Evolutionary conservation across 2,329 filamentous ascomycete species (phyloP), one percentile per base, ranked within the genome.

Genomic region (Lecanicillium sp.): DNA sequence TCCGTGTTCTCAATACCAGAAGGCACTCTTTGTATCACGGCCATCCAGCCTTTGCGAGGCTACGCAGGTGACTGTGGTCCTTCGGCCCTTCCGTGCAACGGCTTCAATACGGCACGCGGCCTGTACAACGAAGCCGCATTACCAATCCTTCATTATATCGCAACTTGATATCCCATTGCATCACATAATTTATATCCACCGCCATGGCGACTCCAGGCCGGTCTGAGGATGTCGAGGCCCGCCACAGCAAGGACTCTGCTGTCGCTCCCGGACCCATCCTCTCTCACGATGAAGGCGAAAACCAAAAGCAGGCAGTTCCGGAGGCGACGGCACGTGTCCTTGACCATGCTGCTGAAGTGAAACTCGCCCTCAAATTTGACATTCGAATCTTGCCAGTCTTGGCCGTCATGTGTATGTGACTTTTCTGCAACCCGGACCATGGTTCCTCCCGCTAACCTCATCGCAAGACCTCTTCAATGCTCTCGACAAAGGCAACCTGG

Each of bases 281-380:
- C 17, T 41, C 39, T n/a, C 29, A 41, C 30, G 44, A 45, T 28
- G 38, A 44, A n/a, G 44, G 44, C 29, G 38, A 44, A 13, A 41
- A 42, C 27, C 27, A 33, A 11, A 44, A 47, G 29, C 29, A 45
- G 12, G 40, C 34, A 25, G 29, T 40, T 10, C 22, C 33, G 5
- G 49, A 47, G 25, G 49, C 49, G 30, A 56, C 48, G 25, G 53
- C 52, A 4, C 50, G 47, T 18, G 56, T 62, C 28, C 33, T 63
- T 13, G 56, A 61, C 43, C 59, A 60, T n/a, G 58, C 53, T 6
- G 69, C 71, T 12, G 72, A 77, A 54, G 62, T 62, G 17, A 61
- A 61, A 1, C 57, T 77, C 6, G 71, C 69, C 46, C 65, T 68
- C 53, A 76, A 74, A 52, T 70, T 77, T 41, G 73, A 77, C 49